Percentiles rank a stretch among this genome's conserved stretches.
Evolutionary conservation across 306 rosid genomes (phyloP).

Genomic region (Herpetospermum pedunculosum): DNA sequence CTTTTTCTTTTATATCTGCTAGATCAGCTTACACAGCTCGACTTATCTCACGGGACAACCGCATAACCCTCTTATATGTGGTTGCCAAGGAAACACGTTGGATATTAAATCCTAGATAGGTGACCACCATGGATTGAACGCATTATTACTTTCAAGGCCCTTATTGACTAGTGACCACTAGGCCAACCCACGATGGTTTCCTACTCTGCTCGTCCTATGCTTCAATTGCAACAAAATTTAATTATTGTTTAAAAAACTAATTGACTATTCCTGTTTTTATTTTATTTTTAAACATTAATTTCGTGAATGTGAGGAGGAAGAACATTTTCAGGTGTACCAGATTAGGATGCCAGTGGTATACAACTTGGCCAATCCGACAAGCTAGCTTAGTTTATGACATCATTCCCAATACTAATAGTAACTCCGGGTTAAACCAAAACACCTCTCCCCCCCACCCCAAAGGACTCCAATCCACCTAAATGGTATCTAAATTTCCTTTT

Average conservation of each 20-base stretch:
- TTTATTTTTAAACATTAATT: neutral
- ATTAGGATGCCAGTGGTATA: conserved; percentile 1
- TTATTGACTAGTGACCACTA: too few species aligned
- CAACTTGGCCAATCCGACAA: neutral
- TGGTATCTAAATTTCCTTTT: neutral
- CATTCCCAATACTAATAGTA: neutral
- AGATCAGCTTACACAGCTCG: too few species aligned
- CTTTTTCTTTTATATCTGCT: too few species aligned
- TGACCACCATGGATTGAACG: too few species aligned
- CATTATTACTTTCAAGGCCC: too few species aligned
- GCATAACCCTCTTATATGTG: too few species aligned
- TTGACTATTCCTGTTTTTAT: neutral
- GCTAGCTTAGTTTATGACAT: neutral
- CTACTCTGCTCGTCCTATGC: too few species aligned
- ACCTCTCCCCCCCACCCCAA: neutral
- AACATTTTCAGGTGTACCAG: conserved; percentile 2
- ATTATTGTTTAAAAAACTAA: neutral
- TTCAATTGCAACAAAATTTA: neutral
- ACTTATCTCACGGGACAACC: too few species aligned
- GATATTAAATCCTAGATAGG: too few species aligned
- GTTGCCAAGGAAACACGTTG: too few species aligned
- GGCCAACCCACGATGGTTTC: too few species aligned
- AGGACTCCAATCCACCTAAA: neutral
- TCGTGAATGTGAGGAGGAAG: neutral
- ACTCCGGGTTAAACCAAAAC: neutral